Evolutionary conservation across 805 yeast genomes (phyloP), one percentile per base, ranked within the genome.

Genomic region (Zygoascus tannicola): DNA sequence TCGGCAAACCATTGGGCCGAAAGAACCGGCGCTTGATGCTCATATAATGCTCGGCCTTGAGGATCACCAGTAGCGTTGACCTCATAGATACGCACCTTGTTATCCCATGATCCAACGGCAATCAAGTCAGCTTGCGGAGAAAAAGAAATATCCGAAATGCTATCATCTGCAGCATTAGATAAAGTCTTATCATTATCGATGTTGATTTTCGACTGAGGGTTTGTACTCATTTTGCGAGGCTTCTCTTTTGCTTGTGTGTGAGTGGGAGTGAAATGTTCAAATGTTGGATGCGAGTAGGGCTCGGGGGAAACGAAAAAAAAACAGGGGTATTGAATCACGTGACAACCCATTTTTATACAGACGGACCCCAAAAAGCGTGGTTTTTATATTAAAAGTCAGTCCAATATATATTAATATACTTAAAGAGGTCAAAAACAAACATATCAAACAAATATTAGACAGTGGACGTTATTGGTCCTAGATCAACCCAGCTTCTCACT

Each of bases 61-160:
- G 85, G 78, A 44, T 76, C 75, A 3, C 96, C 96, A 33, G 75
- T 73, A 43, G 73, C 69, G 35, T 80, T 72, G 15, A 88, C 78
- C 62, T 92, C 97, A 70, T 92, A 92, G 44, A 92, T 80, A 49
- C 97, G 74, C 35, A 86, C 96, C 59, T 86, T 87, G 55, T 82
- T 84, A 65, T 92, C 98, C 98, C 98, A 92, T 15, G 94, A 81
- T 15, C 94, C 75, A 3, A 78, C 92, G 2, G 94, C 76, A 47
- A 92, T 62, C 46, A 78, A 70, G 52, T 92, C 95, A 16, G 82
- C 90, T 51, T 73, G 83, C 14, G 97, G 85, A 10, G 95, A 84
- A 65, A 90, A 92, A 16, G 86, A 70, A 44, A 92, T 61, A 53
- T 85, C 94, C 3, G 88, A 74, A 15, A 92, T 73, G 2, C 95